Conservation (phyloP, 148 eudicot genomes). For the Diospyros lotus region DNA sequence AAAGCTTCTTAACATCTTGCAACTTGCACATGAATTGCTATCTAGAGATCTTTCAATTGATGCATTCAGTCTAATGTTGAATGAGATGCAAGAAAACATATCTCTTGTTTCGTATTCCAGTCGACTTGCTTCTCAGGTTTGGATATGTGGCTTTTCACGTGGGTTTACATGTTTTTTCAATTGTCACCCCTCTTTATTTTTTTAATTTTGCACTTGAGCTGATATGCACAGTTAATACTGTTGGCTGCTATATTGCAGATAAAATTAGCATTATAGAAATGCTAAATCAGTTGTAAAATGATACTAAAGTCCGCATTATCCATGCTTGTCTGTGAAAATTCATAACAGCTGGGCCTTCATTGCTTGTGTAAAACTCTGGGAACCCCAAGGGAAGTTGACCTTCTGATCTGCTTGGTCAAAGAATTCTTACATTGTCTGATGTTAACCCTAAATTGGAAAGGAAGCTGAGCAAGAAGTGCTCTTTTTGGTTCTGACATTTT, state of each 20-base stretch:
- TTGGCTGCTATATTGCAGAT: neutral
- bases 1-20: slow-evolving; percentile 68
- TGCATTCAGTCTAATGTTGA: slow-evolving; percentile 70
- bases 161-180: neutral
- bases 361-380: neutral
- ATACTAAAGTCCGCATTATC: neutral
- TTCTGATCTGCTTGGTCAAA: neutral
- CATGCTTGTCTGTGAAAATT: neutral
- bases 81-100: slow-evolving; percentile 93
- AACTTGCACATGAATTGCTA: slow-evolving; percentile 75
- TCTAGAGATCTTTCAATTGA: slow-evolving; percentile 73
- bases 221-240: neutral
- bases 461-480: no score
- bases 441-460: no score
- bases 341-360: neutral
- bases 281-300: neutral
- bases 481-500: no score
- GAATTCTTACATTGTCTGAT: neutral
- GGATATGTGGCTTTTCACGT: neutral
- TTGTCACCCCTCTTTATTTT: slow-evolving; percentile 1
- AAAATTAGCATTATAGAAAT: neutral
- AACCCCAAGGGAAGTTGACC: neutral
- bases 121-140: slow-evolving; percentile 94
- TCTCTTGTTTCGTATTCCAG: slow-evolving; percentile 99
- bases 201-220: neutral